Base-by-base conservation (phyloP, 2,329 filamentous ascomycete genomes). In the Delphinella strobiligena region DNA sequence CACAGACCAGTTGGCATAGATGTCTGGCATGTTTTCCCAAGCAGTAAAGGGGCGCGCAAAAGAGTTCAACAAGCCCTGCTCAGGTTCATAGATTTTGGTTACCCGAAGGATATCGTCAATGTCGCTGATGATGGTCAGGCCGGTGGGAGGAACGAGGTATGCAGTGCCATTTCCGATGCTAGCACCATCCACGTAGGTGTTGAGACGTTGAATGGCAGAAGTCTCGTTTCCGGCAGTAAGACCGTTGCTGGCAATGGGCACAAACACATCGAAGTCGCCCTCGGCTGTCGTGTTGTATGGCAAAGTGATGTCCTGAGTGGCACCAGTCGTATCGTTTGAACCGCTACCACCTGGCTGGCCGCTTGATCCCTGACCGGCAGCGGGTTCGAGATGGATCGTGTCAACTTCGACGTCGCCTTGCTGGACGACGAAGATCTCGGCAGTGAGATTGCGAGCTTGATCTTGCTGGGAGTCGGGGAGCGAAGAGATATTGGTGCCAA, bases 51-150 rank as follows among this genome's bases (percentile, higher is more conserved):
- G 67, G 3, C 74, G 71, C 0, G 82, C 82, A 51, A 88, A 87
- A 0, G 80, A 78, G 61, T 88, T 88, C 9, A 87, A 64, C 0
- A 88, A 64, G 4, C 82, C 83, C 53, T 87, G 72, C 47, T 77
- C 74, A 0, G 82, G 82, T 35, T 82, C 60, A 56, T 84, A 88
- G 54, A 88, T 88, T 59, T 85, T 83, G 41, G 82, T 88, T 1
- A 87, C 63, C n/a, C 82, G 76, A 0, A 87, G 70, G 42, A 86
- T 85, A 52, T 88, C 83, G 49, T 87, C 82, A 45, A 88, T 83
- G 51, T 88, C 83, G 1, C 77, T 82, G 49, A 88, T 64, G 44
- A 88, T 68, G 1, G 82, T 87, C 16, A 85, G 60, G 14, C 83
- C 83, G 11, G 68, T 64, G 0, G 75, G 64, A 0, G 83, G 82